Percentiles rank a stretch among this genome's conserved stretches.
Conservation (phyloP, 1,284 basidiomycete species). For the Lentinula novae-zelandiae region DNA sequence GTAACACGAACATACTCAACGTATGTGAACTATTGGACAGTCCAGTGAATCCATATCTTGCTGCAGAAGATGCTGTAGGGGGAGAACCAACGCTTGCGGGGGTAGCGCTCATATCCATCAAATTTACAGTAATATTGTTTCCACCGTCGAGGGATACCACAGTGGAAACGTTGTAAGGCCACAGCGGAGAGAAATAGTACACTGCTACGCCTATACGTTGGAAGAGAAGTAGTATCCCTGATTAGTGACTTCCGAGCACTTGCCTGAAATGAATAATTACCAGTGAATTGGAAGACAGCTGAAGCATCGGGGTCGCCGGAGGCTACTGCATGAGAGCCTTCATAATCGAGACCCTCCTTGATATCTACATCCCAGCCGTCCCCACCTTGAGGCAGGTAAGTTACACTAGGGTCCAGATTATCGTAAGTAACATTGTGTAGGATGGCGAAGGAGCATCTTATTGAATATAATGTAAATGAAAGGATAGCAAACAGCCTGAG, state of each 20-base stretch:
- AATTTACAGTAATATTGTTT: not conserved
- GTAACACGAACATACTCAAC: not conserved
- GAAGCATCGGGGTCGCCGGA: not conserved
- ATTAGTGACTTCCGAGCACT: not conserved
- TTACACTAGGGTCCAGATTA: not conserved
- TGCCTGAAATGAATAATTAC: not conserved
- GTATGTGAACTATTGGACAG: constrained; percentile 1
- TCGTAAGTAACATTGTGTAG: not conserved
- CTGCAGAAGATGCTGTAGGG: not conserved
- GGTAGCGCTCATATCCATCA: not conserved
- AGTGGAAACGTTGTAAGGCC: constrained; percentile 6
- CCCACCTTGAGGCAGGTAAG: not conserved
- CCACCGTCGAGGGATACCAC: not conserved
- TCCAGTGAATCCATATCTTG: not conserved
- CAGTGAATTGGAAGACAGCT: constrained; percentile 4
- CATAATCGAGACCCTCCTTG: not conserved
- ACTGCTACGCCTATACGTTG: not conserved
- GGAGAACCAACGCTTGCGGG: not conserved
- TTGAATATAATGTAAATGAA: not conserved
- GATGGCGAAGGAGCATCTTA: not conserved
- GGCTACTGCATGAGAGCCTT: not conserved
- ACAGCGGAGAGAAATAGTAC: constrained; percentile 5
- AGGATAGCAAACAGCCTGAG: not conserved
- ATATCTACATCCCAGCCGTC: not conserved
- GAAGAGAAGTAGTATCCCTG: not conserved